phyloP scores from a whole-genome alignment of 2,329 filamentous ascomycete genomes.

The Penicillium psychrosexuale region DNA sequence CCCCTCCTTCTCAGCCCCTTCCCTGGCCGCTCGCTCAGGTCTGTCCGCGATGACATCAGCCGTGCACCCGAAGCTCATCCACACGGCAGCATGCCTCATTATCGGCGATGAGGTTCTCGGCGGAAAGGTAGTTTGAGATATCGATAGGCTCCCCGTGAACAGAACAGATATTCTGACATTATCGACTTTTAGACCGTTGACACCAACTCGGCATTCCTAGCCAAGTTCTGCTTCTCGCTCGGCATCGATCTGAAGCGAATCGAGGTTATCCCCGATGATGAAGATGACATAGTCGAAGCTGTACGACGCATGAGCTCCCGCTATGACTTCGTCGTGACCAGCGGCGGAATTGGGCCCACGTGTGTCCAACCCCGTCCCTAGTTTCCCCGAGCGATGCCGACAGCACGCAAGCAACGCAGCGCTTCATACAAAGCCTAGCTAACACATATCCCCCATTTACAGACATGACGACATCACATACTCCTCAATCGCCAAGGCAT shows the following conservation, averaged over 20 bases:
- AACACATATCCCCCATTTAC: constrained; percentile 7
- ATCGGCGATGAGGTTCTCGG: constrained; percentile 97
- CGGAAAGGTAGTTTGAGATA: constrained; percentile 68
- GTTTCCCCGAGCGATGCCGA: neutral
- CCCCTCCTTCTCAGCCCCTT: constrained; percentile 40
- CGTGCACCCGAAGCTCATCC: constrained; percentile 59
- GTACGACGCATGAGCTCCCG: constrained; percentile 78
- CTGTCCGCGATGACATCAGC: constrained; percentile 46
- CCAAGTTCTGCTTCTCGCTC: constrained; percentile 64
- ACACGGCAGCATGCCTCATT: constrained; percentile 87
- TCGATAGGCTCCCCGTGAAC: neutral
- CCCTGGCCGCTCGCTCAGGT: constrained; percentile 17
- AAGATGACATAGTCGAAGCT: constrained; percentile 84
- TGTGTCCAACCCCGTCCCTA: constrained; percentile 45
- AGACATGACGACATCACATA: constrained; percentile 99
- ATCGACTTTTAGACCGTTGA: constrained; percentile 54
- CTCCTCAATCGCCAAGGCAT: constrained; percentile 86
- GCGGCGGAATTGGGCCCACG: constrained; percentile 94
- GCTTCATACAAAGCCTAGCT: neutral
- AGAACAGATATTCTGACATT: neutral
- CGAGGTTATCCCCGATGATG: constrained; percentile 92
- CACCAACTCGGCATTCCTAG: constrained; percentile 64
- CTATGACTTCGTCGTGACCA: constrained; percentile 95
- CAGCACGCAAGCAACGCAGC: neutral
- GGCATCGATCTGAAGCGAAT: constrained; percentile 73